phyloP scores from a whole-genome alignment of 306 rosid species.

The Cercis canadensis region DNA sequence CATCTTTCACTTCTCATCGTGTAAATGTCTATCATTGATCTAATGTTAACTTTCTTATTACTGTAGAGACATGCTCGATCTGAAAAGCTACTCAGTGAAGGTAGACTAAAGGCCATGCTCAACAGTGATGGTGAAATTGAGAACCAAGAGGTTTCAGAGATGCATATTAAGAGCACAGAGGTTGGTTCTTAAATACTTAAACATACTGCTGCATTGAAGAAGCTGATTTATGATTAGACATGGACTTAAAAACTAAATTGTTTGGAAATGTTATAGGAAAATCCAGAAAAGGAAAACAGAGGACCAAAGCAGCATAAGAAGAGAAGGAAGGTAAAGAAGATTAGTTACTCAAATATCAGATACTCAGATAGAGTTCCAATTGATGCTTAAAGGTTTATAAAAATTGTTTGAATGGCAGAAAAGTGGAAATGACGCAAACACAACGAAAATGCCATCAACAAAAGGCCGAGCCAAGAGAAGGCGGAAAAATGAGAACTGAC shows the following conservation, averaged over 20 bases:
- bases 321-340: conserved; percentile 60
- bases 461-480: conserved; percentile 56
- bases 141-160: conserved; percentile 57
- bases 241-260: conserved; percentile 16
- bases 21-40: conserved; percentile 4
- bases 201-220: not conserved
- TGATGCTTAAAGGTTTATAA: conserved; percentile 20
- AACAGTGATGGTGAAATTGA: conserved; percentile 83
- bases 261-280: conserved; percentile 43
- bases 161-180: conserved; percentile 49
- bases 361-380: not conserved
- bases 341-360: conserved; percentile 1
- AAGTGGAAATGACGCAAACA: conserved; percentile 26
- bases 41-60: conserved; percentile 23
- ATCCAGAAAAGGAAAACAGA: conserved; percentile 41
- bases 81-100: conserved; percentile 70
- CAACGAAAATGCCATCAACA: conserved; percentile 35
- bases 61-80: conserved; percentile 88
- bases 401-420: conserved; percentile 53
- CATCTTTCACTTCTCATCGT: conserved; percentile 23
- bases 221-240: conserved; percentile 8
- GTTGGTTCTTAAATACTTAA: conserved; percentile 47
- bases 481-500: conserved; percentile 42
- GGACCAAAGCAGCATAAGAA: conserved; percentile 46
- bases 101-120: conserved; percentile 76